Conservation (phyloP, 1,139 yeast species). For the Sugiyamaella neomexicana region DNA sequence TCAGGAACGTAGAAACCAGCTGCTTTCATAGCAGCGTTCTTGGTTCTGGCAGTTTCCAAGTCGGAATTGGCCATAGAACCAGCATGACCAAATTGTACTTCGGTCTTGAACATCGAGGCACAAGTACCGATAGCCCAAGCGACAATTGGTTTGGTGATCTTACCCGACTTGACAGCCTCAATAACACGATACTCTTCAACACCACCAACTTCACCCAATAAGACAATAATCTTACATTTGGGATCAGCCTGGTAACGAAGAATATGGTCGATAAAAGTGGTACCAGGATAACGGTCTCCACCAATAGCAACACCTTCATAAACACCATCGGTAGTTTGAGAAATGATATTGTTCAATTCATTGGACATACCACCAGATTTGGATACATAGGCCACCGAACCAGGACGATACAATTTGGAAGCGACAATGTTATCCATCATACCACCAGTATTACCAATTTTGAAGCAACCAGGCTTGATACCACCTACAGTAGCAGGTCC, state of each 20-base stretch:
- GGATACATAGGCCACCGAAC: conserved; percentile 51
- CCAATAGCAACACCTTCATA: conserved; percentile 52
- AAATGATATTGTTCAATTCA: conserved; percentile 49
- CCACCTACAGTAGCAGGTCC: conserved; percentile 54
- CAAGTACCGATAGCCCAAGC: conserved; percentile 54
- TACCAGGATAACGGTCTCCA: conserved; percentile 52
- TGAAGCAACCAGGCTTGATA: conserved; percentile 52
- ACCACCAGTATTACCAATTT: conserved; percentile 52
- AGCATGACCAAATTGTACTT: conserved; percentile 52
- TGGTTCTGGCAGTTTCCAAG: conserved; percentile 47
- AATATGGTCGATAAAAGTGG: conserved; percentile 50
- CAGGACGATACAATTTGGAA: conserved; percentile 50
- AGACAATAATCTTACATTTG: conserved; percentile 47
- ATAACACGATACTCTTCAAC: conserved; percentile 52
- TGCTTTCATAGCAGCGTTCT: conserved; percentile 49
- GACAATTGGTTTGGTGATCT: conserved; percentile 48
- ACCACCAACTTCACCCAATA: conserved; percentile 51
- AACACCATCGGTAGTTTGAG: conserved; percentile 49
- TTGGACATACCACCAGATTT: conserved; percentile 53
- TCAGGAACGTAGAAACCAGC: conserved; percentile 50
- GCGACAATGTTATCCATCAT: conserved; percentile 54
- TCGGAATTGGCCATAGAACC: conserved; percentile 51
- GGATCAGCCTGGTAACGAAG: conserved; percentile 50
- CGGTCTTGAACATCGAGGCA: conserved; percentile 51
- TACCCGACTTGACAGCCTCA: conserved; percentile 48